Conservation (phyloP, 139 green algal genomes). For the Micractinium sp. region DNA sequence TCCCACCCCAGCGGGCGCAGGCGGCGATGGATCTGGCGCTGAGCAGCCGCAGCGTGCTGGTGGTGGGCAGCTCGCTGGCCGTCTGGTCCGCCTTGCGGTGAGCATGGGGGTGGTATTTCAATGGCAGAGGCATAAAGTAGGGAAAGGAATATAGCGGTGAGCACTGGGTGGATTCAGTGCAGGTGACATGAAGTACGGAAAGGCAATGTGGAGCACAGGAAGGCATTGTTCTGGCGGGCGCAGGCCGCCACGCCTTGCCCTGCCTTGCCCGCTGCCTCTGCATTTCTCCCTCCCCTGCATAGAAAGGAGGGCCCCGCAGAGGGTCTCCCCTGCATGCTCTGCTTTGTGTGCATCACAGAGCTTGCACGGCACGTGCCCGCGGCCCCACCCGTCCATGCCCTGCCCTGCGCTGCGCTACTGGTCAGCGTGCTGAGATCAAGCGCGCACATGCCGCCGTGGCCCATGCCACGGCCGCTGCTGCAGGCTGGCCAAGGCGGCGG, state of each 20-base stretch:
- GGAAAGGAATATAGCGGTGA: too few species aligned
- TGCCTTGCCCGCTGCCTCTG: too few species aligned
- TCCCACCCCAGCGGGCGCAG: slow-evolving; percentile 56
- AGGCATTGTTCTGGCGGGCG: too few species aligned
- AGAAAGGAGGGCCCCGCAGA: too few species aligned
- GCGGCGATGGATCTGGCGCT: slow-evolving; percentile 40
- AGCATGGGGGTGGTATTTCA: too few species aligned
- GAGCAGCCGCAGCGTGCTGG: slow-evolving; percentile 60
- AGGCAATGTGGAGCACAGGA: too few species aligned
- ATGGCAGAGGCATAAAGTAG: too few species aligned
- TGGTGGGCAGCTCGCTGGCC: slow-evolving; percentile 72
- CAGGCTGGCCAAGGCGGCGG: slow-evolving; percentile 77
- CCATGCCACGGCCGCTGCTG: neutral
- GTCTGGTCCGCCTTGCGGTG: slow-evolving; percentile 80
- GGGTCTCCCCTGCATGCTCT: neutral
- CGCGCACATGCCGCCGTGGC: neutral
- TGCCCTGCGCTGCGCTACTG: neutral
- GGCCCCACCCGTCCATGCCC: neutral
- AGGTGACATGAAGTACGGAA: too few species aligned
- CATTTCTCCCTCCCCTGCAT: too few species aligned
- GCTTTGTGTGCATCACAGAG: neutral
- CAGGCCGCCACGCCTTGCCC: too few species aligned
- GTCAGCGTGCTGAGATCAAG: neutral
- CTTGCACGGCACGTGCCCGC: too few species aligned
- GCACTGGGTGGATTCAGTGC: too few species aligned